These are phyloP conservation scores for Senecio squalidus DNA, from an alignment of 140 eudicot species.

Conservation along the genomic window DNA sequence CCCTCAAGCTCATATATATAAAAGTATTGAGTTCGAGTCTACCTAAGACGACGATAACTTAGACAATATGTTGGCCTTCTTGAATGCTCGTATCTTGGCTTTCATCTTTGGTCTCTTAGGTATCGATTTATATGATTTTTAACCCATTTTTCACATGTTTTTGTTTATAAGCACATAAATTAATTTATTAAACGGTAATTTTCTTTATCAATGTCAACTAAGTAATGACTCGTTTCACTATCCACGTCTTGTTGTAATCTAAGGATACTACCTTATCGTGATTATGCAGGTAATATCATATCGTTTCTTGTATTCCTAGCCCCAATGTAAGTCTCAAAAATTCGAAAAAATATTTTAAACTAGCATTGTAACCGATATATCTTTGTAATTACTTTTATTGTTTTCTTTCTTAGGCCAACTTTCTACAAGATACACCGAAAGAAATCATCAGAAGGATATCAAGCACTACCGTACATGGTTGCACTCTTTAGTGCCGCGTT, in stretches of 20 bases:
- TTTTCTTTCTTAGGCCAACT: constrained; percentile 47
- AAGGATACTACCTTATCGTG: background rate
- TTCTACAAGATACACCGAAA: constrained; percentile 49
- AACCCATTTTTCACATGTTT: background rate
- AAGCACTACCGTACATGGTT: constrained; percentile 58
- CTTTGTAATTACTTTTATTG: background rate
- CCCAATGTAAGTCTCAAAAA: constrained; percentile 43
- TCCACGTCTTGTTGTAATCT: no score
- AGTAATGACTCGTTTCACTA: background rate
- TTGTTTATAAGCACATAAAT: background rate
- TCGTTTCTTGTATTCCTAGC: constrained; percentile 68
- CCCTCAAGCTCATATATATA: constrained; percentile 16
- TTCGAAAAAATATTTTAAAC: background rate
- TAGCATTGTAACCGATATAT: background rate
- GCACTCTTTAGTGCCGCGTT: constrained; percentile 63
- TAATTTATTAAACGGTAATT: no score
- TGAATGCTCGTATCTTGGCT: constrained; percentile 34
- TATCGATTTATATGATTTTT: constrained; percentile 1
- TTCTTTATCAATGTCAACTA: no score
- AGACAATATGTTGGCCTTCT: constrained; percentile 26
- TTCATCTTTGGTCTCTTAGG: constrained; percentile 60
- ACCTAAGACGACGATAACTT: constrained; percentile 1
- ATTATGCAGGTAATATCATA: constrained; percentile 44
- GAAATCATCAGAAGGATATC: constrained; percentile 77
- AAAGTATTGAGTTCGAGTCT: constrained; percentile 23